phyloP scores from a whole-genome alignment of 371 early-diverging fungal genomes.

The Rhizopus delemar region DNA sequence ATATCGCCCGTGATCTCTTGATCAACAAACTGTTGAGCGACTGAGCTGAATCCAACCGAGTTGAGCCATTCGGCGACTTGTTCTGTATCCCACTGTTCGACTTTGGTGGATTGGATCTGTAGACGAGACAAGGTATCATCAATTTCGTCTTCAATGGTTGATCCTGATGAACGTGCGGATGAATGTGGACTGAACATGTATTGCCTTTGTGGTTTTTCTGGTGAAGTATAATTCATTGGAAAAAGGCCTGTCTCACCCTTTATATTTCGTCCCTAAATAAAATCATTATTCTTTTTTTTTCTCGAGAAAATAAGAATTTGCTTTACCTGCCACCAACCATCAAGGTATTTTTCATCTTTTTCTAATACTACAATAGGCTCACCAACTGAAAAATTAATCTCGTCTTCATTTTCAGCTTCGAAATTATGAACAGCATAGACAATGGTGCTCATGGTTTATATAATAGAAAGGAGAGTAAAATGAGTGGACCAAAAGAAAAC shows the following conservation, averaged over 20 bases:
- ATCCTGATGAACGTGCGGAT: slow-evolving; percentile 24
- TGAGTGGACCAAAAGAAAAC: too few relatives aligned
- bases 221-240: slow-evolving; percentile 69
- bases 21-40: slow-evolving; percentile 58
- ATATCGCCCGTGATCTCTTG: slow-evolving; percentile 75
- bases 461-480: slow-evolving; percentile 2
- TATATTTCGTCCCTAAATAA: slow-evolving; percentile 52
- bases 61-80: slow-evolving; percentile 52
- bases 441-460: slow-evolving; percentile 38
- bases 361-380: slow-evolving; percentile 77
- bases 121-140: slow-evolving; percentile 32
- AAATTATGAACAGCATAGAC: slow-evolving; percentile 70
- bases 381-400: slow-evolving; percentile 68
- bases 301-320: neutral
- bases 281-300: neutral
- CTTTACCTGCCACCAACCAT: slow-evolving; percentile 87
- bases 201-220: slow-evolving; percentile 29
- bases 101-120: slow-evolving; percentile 11
- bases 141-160: slow-evolving; percentile 36
- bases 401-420: slow-evolving; percentile 75
- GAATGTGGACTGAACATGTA: slow-evolving; percentile 21
- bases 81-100: slow-evolving; percentile 44
- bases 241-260: slow-evolving; percentile 76
- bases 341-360: slow-evolving; percentile 75
- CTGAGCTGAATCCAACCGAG: slow-evolving; percentile 57